These are phyloP conservation scores for Grigorovia humatica DNA, from an alignment of 805 yeast species.

Conservation along the genomic window DNA sequence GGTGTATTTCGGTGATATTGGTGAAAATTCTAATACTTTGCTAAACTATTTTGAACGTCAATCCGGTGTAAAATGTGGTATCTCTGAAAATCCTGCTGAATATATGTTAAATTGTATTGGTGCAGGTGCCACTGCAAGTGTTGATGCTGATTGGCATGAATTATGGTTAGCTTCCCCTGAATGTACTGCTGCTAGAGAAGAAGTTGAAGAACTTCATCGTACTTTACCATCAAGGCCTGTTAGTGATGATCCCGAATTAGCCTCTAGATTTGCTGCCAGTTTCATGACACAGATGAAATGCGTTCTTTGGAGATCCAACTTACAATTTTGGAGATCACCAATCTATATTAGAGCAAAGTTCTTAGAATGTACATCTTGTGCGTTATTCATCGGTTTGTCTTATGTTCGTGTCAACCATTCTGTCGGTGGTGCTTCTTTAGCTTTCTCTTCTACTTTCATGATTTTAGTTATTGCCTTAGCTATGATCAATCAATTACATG, in stretches of 20 bases:
- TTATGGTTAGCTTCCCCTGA: constrained; percentile 48
- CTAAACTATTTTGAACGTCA: constrained; percentile 57
- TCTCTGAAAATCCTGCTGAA: constrained; percentile 63
- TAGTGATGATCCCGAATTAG: constrained; percentile 30
- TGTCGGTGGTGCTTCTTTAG: constrained; percentile 55
- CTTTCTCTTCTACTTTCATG: constrained; percentile 52
- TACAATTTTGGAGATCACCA: constrained; percentile 60
- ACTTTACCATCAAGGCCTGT: constrained; percentile 28
- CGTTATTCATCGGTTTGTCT: constrained; percentile 59
- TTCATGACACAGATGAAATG: constrained; percentile 32
- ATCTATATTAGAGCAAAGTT: constrained; percentile 48
- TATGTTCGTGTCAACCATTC: constrained; percentile 51
- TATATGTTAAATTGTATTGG: constrained; percentile 67
- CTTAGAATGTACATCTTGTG: constrained; percentile 40
- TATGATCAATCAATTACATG: constrained; percentile 53
- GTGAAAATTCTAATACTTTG: constrained; percentile 48
- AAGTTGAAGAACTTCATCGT: constrained; percentile 44
- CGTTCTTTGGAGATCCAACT: constrained; percentile 42
- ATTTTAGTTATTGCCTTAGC: constrained; percentile 41
- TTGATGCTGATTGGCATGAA: constrained; percentile 50
- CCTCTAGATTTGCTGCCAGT: constrained; percentile 39
- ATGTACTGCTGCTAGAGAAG: constrained; percentile 40
- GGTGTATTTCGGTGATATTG: constrained; percentile 76
- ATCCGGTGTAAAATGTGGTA: constrained; percentile 59
- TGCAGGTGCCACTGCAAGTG: constrained; percentile 66